Evolutionary conservation across 106 monocot genomes (phyloP).

Genomic region (Iris macrosiphon): DNA sequence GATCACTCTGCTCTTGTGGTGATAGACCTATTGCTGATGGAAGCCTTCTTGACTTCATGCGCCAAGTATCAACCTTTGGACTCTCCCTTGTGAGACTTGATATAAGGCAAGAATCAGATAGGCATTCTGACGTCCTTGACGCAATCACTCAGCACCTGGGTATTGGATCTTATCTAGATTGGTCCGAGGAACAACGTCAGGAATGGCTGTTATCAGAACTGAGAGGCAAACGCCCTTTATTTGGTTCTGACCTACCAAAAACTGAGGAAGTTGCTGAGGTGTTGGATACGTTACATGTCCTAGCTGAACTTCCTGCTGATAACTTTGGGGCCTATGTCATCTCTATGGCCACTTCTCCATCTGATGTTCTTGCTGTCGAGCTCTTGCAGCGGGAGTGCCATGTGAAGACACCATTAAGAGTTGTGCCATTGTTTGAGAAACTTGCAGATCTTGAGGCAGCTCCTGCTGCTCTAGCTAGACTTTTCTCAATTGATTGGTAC

Average conservation of each 20-base stretch:
- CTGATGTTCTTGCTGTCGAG: slow-evolving; percentile 87
- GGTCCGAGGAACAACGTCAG: slow-evolving; percentile 85
- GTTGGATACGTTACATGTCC: slow-evolving; percentile 59
- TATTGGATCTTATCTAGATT: slow-evolving; percentile 85
- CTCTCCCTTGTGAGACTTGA: slow-evolving; percentile 85
- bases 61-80: slow-evolving; percentile 91
- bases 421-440: slow-evolving; percentile 85
- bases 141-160: slow-evolving; percentile 79
- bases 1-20: slow-evolving; percentile 45
- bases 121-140: slow-evolving; percentile 86
- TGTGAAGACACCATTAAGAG: slow-evolving; percentile 69
- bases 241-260: slow-evolving; percentile 83
- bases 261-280: slow-evolving; percentile 86
- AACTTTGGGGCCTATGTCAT: slow-evolving; percentile 91
- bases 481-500: slow-evolving; percentile 82
- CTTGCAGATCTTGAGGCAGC: slow-evolving; percentile 86
- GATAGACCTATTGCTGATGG: slow-evolving; percentile 77
- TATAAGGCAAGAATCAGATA: slow-evolving; percentile 95
- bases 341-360: slow-evolving; percentile 87
- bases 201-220: slow-evolving; percentile 88
- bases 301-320: slow-evolving; percentile 84
- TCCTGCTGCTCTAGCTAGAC: slow-evolving; percentile 63
- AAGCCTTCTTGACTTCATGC: slow-evolving; percentile 84
- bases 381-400: slow-evolving; percentile 58
- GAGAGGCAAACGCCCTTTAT: slow-evolving; percentile 77